These are phyloP conservation scores for Calonectria multiphialidica DNA, from an alignment of 2,329 filamentous ascomycete genomes.

Conservation along the genomic window DNA sequence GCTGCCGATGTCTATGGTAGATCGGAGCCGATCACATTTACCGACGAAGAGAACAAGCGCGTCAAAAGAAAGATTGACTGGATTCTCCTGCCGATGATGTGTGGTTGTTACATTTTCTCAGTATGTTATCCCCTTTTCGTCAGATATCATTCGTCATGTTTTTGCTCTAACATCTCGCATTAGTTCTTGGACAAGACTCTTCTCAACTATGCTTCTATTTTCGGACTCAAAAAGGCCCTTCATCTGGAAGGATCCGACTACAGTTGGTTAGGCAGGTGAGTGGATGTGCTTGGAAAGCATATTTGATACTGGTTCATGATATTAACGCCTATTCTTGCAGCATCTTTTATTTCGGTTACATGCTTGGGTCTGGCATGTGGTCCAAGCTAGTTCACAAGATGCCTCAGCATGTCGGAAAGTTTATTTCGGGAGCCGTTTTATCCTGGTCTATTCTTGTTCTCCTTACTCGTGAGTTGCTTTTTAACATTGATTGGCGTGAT, in stretches of 20 bases:
- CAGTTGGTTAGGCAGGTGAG: constrained; percentile 19
- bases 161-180: background rate
- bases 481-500: too few relatives aligned
- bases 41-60: background rate
- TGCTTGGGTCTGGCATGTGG: constrained; percentile 16
- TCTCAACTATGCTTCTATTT: constrained; percentile 18
- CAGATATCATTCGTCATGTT: background rate
- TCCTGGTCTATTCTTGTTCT: constrained; percentile 4
- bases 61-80: constrained; percentile 19
- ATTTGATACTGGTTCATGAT: background rate
- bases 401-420: constrained; percentile 17
- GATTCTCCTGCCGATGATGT: constrained; percentile 13
- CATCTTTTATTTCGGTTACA: constrained; percentile 19
- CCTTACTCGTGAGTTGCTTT: constrained; percentile 8
- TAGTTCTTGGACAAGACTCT: constrained; percentile 18
- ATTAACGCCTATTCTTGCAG: background rate
- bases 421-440: constrained; percentile 12
- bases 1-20: constrained; percentile 1
- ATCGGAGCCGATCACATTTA: background rate
- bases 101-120: constrained; percentile 15
- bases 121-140: background rate
- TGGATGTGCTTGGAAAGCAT: background rate
- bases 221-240: constrained; percentile 18
- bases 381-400: constrained; percentile 10
- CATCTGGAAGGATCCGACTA: constrained; percentile 15